Base-by-base conservation (phyloP, 139 green algal species). In the Chlamydomonas sp. region DNA sequence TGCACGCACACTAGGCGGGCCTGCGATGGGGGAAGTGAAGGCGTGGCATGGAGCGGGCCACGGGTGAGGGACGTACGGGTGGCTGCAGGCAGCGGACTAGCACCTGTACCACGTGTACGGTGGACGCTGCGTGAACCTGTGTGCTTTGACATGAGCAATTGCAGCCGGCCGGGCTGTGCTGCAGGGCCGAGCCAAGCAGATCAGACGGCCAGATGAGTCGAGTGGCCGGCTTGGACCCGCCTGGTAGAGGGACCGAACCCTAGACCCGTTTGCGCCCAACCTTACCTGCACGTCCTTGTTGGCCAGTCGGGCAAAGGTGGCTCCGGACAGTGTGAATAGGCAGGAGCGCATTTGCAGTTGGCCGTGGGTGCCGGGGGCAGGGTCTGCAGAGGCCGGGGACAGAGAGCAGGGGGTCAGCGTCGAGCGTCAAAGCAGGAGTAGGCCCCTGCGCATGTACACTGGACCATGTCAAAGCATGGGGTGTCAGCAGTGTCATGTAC, bases 1-100 rank as follows among this genome's bases (percentile, higher is more conserved):
- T 86, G 82, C 20, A 86, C 82, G 72, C 82, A 80, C n/a, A 86
- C 82, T n/a, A 86, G 61, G 20, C 82, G 82, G 0, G 82, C 82
- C 81, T 86, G 60, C n/a, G n/a, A n/a, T 49, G 7, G 17, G 18
- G 77, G 17, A 2, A 80, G 18, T 61, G 17, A 59, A 7, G 57
- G 61, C 4, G 77, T 18, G 14, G 61, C 31, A 49, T 49, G 31
- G 31, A 49, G 31, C 31, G 31, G 31, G 31, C 31, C 31, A 49
- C 31, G 31, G 77, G 77, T 3, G 77, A 15, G 59, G 7, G 8
- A 5, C 4, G 49, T 2, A 57, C 14, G 62, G 68, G 60, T 2
- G 17, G 60, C 60, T 4, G 67, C 14, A 20, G 3, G 12, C 14
- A 73, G 67, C 12, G 67, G 14, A 20, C 12, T 5, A 6, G 5